phyloP scores from a whole-genome alignment of 441 rosid species.

The Eutrema salsugineum region DNA sequence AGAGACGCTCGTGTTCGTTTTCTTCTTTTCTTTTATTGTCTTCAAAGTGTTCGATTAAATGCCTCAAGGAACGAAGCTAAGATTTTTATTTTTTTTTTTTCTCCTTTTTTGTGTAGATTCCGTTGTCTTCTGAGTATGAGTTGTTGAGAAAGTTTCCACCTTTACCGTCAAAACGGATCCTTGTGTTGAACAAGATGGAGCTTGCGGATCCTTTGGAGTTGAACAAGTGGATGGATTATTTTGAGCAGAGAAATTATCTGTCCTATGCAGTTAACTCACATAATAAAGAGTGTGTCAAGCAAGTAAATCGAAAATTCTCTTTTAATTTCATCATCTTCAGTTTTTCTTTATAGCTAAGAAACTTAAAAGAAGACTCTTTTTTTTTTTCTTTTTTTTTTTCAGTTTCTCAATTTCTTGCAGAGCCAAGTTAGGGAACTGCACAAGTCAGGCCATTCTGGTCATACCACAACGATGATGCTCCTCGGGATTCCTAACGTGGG shows the following conservation, averaged over 20 bases:
- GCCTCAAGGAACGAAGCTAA: background rate
- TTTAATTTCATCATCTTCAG: background rate
- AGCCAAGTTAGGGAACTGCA: constrained; percentile 53
- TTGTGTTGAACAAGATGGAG: constrained; percentile 44
- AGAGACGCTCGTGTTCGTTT: constrained; percentile 51
- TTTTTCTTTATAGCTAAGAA: background rate
- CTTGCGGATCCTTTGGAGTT: constrained; percentile 48
- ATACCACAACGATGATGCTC: constrained; percentile 58
- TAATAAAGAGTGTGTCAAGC: constrained; percentile 49
- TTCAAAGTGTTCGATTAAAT: constrained; percentile 24
- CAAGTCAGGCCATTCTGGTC: constrained; percentile 39
- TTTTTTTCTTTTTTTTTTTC: background rate
- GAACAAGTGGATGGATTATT: constrained; percentile 48
- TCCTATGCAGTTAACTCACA: constrained; percentile 67
- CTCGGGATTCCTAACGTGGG: constrained; percentile 86
- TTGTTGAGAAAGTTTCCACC: constrained; percentile 28
- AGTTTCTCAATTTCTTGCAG: constrained; percentile 78
- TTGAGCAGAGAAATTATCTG: constrained; percentile 38
- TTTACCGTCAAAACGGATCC: constrained; percentile 23
- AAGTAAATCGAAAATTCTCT: constrained; percentile 36
- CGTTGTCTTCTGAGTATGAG: constrained; percentile 52
- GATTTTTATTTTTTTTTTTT: background rate
- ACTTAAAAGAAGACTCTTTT: background rate
- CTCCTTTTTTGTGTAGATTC: constrained; percentile 12
- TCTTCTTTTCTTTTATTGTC: background rate